Evolutionary conservation across 2,329 filamentous ascomycete genomes (phyloP).

Genomic region (Epichloe elymi): DNA sequence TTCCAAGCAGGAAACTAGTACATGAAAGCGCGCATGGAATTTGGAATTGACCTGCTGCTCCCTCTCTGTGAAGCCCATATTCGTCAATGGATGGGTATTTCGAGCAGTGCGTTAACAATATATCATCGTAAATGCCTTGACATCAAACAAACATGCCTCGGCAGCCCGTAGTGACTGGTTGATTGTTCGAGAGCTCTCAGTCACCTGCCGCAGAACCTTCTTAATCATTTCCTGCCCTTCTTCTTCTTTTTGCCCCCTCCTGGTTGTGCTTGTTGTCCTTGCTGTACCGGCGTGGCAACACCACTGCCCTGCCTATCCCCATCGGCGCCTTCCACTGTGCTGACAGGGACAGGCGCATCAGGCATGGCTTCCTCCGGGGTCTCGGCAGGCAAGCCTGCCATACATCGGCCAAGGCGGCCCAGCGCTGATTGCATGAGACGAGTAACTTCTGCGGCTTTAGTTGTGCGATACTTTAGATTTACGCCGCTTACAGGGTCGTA

Average conservation of each 20-base stretch:
- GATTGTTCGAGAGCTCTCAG: neutral
- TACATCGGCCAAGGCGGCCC: constrained; percentile 59
- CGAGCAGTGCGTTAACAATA: neutral
- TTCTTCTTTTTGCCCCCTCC: constrained; percentile 52
- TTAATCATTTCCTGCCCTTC: constrained; percentile 49
- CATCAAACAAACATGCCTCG: neutral
- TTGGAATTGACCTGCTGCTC: neutral
- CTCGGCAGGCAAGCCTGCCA: constrained; percentile 40
- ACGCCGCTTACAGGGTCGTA: constrained; percentile 74
- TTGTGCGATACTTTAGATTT: constrained; percentile 81
- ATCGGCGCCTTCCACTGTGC: constrained; percentile 1
- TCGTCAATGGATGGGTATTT: neutral
- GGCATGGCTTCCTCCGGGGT: constrained; percentile 28
- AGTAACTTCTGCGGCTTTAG: constrained; percentile 81
- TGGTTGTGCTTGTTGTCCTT: constrained; percentile 13
- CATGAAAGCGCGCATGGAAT: neutral
- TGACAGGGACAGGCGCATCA: constrained; percentile 20
- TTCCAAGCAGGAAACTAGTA: neutral
- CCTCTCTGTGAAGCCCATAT: neutral
- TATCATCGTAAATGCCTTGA: neutral
- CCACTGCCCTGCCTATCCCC: constrained; percentile 20
- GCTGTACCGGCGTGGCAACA: constrained; percentile 13
- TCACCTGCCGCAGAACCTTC: neutral
- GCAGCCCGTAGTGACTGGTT: neutral
- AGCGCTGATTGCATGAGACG: constrained; percentile 60